Evolutionary conservation across 2,329 filamentous ascomycete genomes (phyloP), one percentile per base, ranked within the genome.

Genomic region (Myotisia sp.): DNA sequence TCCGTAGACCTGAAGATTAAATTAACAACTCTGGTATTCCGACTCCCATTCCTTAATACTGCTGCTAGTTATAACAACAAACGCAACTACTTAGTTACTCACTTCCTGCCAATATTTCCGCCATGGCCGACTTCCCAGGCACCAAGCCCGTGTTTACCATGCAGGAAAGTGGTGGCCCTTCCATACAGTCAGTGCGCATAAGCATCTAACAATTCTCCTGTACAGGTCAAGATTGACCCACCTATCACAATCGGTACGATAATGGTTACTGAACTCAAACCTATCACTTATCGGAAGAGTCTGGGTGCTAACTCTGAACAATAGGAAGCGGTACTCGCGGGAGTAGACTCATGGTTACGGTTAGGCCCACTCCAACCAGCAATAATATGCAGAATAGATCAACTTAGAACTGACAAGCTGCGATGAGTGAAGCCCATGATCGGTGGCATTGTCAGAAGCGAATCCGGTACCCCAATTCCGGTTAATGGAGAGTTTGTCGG

Each of bases 391-490:
- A 26, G 32, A 26, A 36, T 21, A 23, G 29, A 6, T 12, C 20
- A 18, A 24, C 12, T 37, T n/a, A n/a, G n/a, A n/a, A n/a, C n/a
- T n/a, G n/a, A n/a, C n/a, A n/a, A n/a, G n/a, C n/a, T n/a, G n/a
- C n/a, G n/a, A n/a, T n/a, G n/a, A n/a, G n/a, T n/a, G n/a, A n/a
- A 60, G 56, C 56, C 57, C 13, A 58, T 63, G 48, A 45, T 46
- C 12, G 49, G 49, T 10, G 58, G 56, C 29, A 53, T 46, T 3
- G 40, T 62, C 36, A 53, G 52, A 32, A 52, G 50, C 26, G 56
- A 54, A 20, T 44, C 51, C 2, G 47, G 47, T 16, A 60, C 57
- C 39, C 46, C 48, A 2, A 54, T 54, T 3, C 42, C 50, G 6
- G 31, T 63, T 26, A 56, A 62, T 37, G 56, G 56, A 14, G 43